Evolutionary conservation across 495 filamentous ascomycete genomes (phyloP).

Genomic region (Aspergillus kassunensis): DNA sequence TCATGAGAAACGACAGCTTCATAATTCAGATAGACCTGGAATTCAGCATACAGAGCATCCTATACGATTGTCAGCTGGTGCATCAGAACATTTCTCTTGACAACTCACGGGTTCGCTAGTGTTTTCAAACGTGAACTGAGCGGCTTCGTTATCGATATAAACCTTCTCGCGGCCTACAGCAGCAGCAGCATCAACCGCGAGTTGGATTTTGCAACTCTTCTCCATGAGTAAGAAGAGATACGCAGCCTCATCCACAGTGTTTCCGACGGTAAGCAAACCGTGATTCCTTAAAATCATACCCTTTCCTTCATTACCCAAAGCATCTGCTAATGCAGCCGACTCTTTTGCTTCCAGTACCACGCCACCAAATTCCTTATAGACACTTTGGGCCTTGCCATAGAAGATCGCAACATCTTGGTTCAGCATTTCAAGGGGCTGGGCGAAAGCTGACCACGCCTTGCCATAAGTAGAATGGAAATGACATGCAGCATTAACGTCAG

Average conservation of each 20-base stretch:
- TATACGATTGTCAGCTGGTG: background rate
- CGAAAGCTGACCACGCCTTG: slow-evolving; percentile 25
- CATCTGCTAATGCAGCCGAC: slow-evolving; percentile 45
- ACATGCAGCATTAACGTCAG: slow-evolving; percentile 31
- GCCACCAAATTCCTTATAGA: slow-evolving; percentile 53
- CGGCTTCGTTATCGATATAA: slow-evolving; percentile 47
- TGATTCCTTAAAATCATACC: slow-evolving; percentile 51
- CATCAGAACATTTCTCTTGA: background rate
- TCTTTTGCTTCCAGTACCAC: slow-evolving; percentile 51
- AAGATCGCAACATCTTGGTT: slow-evolving; percentile 37
- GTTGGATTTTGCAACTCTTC: slow-evolving; percentile 48
- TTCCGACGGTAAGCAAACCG: slow-evolving; percentile 50
- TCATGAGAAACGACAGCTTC: slow-evolving; percentile 12
- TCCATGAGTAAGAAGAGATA: slow-evolving; percentile 51
- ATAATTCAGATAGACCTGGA: slow-evolving; percentile 11
- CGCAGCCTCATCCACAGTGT: slow-evolving; percentile 54
- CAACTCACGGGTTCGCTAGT: slow-evolving; percentile 36
- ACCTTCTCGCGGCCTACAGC: slow-evolving; percentile 33
- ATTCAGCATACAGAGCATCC: slow-evolving; percentile 10
- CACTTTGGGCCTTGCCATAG: slow-evolving; percentile 44
- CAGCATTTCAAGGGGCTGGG: slow-evolving; percentile 26
- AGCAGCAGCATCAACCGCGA: slow-evolving; percentile 48
- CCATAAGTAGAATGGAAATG: slow-evolving; percentile 29
- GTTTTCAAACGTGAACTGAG: slow-evolving; percentile 51
- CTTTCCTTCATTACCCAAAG: slow-evolving; percentile 48